A percentile compares a stretch with the other conserved stretches of the same genome.
Conservation (phyloP, 2,329 filamentous ascomycete genomes). For the Shiraia sp. region DNA sequence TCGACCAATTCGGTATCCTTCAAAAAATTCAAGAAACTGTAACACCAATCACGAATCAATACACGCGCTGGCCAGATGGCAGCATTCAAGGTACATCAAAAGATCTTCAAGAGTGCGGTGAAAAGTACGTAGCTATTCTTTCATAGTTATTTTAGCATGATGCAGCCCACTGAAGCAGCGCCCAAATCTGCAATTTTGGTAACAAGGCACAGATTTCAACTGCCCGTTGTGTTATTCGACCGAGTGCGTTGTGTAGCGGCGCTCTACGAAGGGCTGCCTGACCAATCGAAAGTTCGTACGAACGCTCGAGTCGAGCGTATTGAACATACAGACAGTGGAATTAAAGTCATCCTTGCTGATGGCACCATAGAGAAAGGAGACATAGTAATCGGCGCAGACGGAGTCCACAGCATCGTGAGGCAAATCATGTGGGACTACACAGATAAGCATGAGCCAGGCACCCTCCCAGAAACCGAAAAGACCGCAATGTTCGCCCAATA, state of each 20-base stretch:
- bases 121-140: background rate
- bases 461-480: constrained; percentile 14
- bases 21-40: constrained; percentile 9
- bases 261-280: constrained; percentile 22
- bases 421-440: constrained; percentile 28
- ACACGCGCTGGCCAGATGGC: constrained; percentile 18
- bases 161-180: no score
- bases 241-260: constrained; percentile 19
- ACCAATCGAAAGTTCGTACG: constrained; percentile 20
- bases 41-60: constrained; percentile 11
- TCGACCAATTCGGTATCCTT: constrained; percentile 29
- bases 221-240: constrained; percentile 17
- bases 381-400: constrained; percentile 30
- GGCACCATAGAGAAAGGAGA: constrained; percentile 21
- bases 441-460: constrained; percentile 5
- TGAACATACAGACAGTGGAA: constrained; percentile 14
- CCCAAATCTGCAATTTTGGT: background rate
- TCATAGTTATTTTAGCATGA: background rate
- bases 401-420: constrained; percentile 24
- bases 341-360: constrained; percentile 18
- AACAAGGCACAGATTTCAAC: constrained; percentile 5
- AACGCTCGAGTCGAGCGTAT: constrained; percentile 14
- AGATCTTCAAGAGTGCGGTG: constrained; percentile 2
- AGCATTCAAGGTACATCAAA: constrained; percentile 1
- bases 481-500: constrained; percentile 13